Evolutionary conservation across 2,329 filamentous ascomycete genomes (phyloP).

Genomic region (Ophiostoma novo-ulmi): DNA sequence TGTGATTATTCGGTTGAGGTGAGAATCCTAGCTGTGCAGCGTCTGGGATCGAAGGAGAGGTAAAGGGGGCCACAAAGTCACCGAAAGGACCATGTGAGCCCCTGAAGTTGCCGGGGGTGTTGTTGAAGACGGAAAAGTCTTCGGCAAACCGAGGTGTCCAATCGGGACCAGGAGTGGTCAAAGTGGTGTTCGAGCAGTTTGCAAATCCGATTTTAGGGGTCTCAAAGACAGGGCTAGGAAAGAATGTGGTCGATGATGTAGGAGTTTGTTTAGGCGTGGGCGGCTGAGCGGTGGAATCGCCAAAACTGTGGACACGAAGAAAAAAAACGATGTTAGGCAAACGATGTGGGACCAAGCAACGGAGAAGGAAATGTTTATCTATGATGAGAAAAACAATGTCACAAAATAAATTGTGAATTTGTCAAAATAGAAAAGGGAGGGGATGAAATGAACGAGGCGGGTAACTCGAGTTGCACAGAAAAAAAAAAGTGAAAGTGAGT

Average conservation of each 20-base stretch:
- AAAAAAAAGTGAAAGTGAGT: not conserved
- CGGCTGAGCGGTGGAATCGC: constrained; percentile 57
- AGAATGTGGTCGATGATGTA: constrained; percentile 43
- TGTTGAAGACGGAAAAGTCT: constrained; percentile 61
- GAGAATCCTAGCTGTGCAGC: constrained; percentile 21
- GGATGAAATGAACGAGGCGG: not conserved
- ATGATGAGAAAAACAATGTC: not conserved
- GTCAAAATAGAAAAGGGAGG: not conserved
- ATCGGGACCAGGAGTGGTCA: constrained; percentile 31
- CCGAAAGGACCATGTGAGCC: constrained; percentile 43
- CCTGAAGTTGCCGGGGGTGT: constrained; percentile 54
- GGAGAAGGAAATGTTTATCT: constrained; percentile 6
- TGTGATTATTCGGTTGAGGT: constrained; percentile 30
- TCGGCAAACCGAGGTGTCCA: constrained; percentile 61
- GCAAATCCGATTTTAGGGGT: constrained; percentile 46
- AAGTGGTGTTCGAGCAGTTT: constrained; percentile 26
- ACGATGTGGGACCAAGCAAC: constrained; percentile 24
- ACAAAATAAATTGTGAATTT: not conserved
- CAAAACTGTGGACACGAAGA: constrained; percentile 47
- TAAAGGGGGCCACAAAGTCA: constrained; percentile 40
- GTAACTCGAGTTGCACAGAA: constrained; percentile 20
- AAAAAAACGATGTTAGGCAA: constrained; percentile 25
- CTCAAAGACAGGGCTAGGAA: constrained; percentile 53
- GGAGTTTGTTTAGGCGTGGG: constrained; percentile 56
- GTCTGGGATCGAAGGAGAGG: constrained; percentile 30